These are phyloP conservation scores for Syzygium grande DNA, from an alignment of 345 rosid genomes.

Conservation along the genomic window DNA sequence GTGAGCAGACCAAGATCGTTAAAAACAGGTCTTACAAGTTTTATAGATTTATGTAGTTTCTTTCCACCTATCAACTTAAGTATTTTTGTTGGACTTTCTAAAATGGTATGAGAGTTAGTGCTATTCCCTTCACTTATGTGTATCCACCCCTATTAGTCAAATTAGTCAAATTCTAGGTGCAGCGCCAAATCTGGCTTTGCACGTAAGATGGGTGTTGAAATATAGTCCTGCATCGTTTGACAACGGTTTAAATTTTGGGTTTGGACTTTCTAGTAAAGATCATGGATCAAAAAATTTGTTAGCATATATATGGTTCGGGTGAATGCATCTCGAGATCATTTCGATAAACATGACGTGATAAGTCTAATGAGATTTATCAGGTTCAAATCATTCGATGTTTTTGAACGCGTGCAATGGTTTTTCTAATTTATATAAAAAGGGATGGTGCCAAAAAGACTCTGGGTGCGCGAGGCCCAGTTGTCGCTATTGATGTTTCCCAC, in stretches of 20 bases:
- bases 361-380: not conserved
- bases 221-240: too few species aligned
- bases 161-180: too few species aligned
- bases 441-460: constrained; percentile 3
- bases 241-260: too few species aligned
- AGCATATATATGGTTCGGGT: not conserved
- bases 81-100: too few species aligned
- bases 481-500: constrained; percentile 31
- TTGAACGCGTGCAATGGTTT: not conserved
- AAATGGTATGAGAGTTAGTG: too few species aligned
- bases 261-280: not conserved
- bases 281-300: not conserved
- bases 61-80: too few species aligned
- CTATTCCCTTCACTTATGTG: too few species aligned
- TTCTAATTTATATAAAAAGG: not conserved
- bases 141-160: too few species aligned
- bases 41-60: too few species aligned
- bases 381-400: not conserved
- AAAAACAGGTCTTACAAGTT: too few species aligned
- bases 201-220: too few species aligned
- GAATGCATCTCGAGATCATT: not conserved
- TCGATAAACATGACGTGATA: not conserved
- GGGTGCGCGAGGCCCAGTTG: constrained; percentile 35
- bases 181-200: too few species aligned
- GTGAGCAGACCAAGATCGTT: not conserved